Evolutionary conservation across 768 basidiomycete genomes (phyloP).

Genomic region (Collybiopsis luxurians): DNA sequence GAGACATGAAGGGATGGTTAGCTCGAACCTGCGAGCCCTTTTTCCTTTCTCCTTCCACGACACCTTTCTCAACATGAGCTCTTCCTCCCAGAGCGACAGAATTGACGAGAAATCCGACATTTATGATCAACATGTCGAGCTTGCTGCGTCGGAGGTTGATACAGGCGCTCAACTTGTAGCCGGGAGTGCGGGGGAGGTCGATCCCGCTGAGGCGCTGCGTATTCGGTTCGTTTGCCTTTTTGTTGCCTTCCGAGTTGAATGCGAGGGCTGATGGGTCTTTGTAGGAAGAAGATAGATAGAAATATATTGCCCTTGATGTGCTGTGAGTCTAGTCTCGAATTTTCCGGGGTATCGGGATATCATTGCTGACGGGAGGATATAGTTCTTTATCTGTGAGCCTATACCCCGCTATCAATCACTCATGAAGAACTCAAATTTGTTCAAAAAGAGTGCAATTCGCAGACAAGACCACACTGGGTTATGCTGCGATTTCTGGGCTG

Average conservation of each 20-base stretch:
- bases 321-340: not conserved
- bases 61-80: not conserved
- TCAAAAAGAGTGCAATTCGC: slow-evolving; percentile 46
- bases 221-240: slow-evolving; percentile 27
- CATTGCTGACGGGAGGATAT: not conserved
- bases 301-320: slow-evolving; percentile 55
- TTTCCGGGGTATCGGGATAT: not conserved
- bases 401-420: not conserved
- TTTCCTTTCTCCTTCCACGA: not conserved
- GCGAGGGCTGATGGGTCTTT: not conserved
- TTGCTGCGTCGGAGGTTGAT: slow-evolving; percentile 27
- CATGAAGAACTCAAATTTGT: not conserved
- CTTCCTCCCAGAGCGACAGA: not conserved
- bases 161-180: slow-evolving; percentile 42
- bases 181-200: slow-evolving; percentile 27
- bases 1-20: no score
- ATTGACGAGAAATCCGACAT: not conserved
- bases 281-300: slow-evolving; percentile 43
- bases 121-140: not conserved
- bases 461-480: slow-evolving; percentile 52
- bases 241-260: not conserved
- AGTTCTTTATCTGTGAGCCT: slow-evolving; percentile 33
- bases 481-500: slow-evolving; percentile 48
- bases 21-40: not conserved
- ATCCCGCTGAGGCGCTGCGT: slow-evolving; percentile 33